Evolutionary conservation across 192 early-diverging fungal genomes (phyloP).

Genomic region (Coemansia sp.): DNA sequence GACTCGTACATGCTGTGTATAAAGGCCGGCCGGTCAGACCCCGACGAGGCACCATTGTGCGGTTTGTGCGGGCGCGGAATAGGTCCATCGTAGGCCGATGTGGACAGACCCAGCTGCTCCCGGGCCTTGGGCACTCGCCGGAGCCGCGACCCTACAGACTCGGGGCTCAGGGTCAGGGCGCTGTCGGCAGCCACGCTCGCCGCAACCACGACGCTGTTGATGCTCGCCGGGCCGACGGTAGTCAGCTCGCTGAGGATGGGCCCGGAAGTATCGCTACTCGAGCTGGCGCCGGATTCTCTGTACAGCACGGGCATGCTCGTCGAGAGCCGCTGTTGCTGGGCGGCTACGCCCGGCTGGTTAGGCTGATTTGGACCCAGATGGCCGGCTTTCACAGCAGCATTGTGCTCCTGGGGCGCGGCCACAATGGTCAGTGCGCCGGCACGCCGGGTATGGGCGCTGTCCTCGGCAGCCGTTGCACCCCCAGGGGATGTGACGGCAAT

Average conservation of each 20-base stretch:
- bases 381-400: no score
- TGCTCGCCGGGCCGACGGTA: slow-evolving; percentile 19
- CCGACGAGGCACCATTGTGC: no score
- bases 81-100: not conserved
- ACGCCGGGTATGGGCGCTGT: not conserved
- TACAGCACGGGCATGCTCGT: slow-evolving; percentile 31
- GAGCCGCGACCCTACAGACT: slow-evolving; percentile 34
- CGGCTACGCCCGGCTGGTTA: no score
- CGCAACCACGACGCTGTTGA: slow-evolving; percentile 35
- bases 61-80: not conserved
- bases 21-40: not conserved
- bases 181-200: slow-evolving; percentile 34
- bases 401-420: no score
- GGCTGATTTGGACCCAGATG: no score
- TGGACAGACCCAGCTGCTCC: slow-evolving; percentile 7
- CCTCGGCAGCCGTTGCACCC: not conserved
- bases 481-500: no score
- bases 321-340: slow-evolving; percentile 10
- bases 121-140: slow-evolving; percentile 38
- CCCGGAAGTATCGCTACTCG: not conserved
- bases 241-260: slow-evolving; percentile 34
- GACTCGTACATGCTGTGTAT: not conserved
- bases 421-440: not conserved
- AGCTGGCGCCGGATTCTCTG: not conserved
- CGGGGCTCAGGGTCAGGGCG: slow-evolving; percentile 28